Base-by-base conservation (phyloP, 805 yeast genomes). In the Millerozyma acaciae region DNA sequence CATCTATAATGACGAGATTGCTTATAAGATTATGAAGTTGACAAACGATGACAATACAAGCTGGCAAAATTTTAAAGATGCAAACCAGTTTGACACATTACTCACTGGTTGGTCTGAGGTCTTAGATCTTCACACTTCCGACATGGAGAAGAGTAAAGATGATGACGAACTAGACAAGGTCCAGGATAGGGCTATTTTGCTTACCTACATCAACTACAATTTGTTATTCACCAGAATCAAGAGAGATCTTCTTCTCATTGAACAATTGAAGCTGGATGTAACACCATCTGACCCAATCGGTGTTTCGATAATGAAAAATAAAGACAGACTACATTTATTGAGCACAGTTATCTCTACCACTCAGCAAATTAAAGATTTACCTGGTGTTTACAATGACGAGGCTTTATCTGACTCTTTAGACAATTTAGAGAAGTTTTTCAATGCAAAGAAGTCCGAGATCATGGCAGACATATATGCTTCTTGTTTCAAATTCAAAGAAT, bases 321-420 rank as follows among this genome's bases (percentile, higher is more conserved):
- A 62, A 36, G 80, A 78, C 42, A 51, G 62, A 5, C 50, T 70
- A 25, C 68, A 80, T 37, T 53, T 81, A 16, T 69, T 67, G 38
- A 75, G 71, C 15, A 62, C 70, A 6, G 68, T 85, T 23, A 54
- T 70, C 8, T 61, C 68, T 29, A 77, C 83, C 12, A 53, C 81
- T 21, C 59, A 58, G 3, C 81, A 80, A 43, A 59, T 87, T 28
- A 67, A 73, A 49, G 95, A 87, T 39, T 69, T 93, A 32, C 96
- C 97, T 0, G 97, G 97, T 68, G 95, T 90, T 13, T 78, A 83
- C 50, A 84, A 85, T 33, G 95, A 87, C 52, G 93, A 84, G 33
- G 79, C 72, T 15, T 67, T 90, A 34, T 54, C 64, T 40, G 59
- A 61, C 5, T 74, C 81, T 6, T 63, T 93, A 27, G 68, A 65